Conservation (phyloP, 2,329 filamentous ascomycete genomes). For the Aquanectria penicillioides region DNA sequence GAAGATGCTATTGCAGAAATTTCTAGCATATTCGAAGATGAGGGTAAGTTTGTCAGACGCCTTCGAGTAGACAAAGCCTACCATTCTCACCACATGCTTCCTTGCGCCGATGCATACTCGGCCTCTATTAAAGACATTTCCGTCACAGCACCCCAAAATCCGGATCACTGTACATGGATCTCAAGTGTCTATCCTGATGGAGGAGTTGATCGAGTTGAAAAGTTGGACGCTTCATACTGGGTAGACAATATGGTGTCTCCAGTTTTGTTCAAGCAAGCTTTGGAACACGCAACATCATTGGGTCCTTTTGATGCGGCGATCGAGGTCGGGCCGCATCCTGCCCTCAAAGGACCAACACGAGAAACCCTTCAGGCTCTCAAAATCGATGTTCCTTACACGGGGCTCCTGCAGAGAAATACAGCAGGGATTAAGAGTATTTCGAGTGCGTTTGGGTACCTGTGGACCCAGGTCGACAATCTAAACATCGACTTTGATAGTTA, state of each 20-base stretch:
- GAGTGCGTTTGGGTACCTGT: not conserved
- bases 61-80: conserved; percentile 58
- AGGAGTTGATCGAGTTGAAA: not conserved
- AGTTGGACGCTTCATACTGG: conserved; percentile 33
- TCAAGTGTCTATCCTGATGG: conserved; percentile 42
- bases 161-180: conserved; percentile 20
- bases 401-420: conserved; percentile 20
- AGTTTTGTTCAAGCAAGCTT: conserved; percentile 36
- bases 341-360: conserved; percentile 53
- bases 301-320: conserved; percentile 24
- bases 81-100: conserved; percentile 59
- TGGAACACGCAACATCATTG: conserved; percentile 6
- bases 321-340: conserved; percentile 60
- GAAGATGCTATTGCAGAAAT: too few relatives aligned
- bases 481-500: not conserved
- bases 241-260: conserved; percentile 37
- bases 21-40: conserved; percentile 28
- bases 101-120: conserved; percentile 28
- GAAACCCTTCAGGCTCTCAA: conserved; percentile 51
- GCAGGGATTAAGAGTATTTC: conserved; percentile 25
- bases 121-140: not conserved
- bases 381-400: conserved; percentile 16
- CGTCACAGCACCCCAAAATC: not conserved
- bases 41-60: conserved; percentile 34
- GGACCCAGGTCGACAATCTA: not conserved